Percentiles rank a stretch among this genome's conserved stretches.
These are phyloP conservation scores for Floccularia luteovirens DNA, from an alignment of 768 basidiomycete species.

Conservation along the genomic window DNA sequence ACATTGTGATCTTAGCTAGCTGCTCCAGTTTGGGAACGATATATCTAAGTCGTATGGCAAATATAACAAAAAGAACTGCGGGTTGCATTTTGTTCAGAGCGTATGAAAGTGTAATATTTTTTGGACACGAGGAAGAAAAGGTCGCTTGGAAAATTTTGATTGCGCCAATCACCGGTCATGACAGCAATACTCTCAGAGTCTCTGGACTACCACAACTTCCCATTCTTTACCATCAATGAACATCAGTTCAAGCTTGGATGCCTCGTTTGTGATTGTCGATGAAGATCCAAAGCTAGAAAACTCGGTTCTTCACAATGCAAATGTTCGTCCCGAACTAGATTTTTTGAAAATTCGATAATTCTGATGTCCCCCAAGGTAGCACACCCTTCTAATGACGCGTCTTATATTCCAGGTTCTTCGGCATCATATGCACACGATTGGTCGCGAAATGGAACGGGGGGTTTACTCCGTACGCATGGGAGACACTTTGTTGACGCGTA, in stretches of 20 bases:
- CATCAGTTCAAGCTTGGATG: conserved; percentile 29
- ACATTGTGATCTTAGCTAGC: no score
- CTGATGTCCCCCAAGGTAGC: conserved; percentile 3
- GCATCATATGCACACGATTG: conserved; percentile 68
- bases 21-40: no score
- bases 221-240: conserved; percentile 10
- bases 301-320: no score
- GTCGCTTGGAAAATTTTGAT: no score
- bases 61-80: no score
- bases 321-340: no score
- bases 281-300: conserved; percentile 7
- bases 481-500: conserved; percentile 77
- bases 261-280: conserved; percentile 42
- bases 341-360: neutral
- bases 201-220: neutral
- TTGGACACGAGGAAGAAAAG: no score
- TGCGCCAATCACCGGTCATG: no score
- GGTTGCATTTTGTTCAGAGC: no score
- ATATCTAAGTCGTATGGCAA: no score
- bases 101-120: no score
- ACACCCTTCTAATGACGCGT: conserved; percentile 40
- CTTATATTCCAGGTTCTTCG: conserved; percentile 39
- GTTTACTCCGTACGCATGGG: conserved; percentile 51
- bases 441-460: conserved; percentile 50
- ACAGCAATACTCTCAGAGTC: neutral